Conservation (phyloP, 306 rosid genomes). For the Ceratonia siliqua region DNA sequence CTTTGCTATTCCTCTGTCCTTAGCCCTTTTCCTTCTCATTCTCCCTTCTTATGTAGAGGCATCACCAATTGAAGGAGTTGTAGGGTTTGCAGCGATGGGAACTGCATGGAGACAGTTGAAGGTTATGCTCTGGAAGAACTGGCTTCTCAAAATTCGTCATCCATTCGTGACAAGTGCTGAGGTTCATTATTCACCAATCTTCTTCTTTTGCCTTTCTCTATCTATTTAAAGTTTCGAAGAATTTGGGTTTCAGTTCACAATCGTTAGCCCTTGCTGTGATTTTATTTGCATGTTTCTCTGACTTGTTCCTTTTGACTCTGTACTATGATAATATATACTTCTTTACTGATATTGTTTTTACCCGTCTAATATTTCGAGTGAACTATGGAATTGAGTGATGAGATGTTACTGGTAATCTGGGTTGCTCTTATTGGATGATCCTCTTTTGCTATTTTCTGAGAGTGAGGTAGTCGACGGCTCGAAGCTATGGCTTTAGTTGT, state of each 20-base stretch:
- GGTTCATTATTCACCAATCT: conserved; percentile 44
- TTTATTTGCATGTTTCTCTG: neutral
- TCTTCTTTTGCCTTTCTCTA: neutral
- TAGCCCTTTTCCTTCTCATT: conserved; percentile 2
- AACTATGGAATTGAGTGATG: neutral
- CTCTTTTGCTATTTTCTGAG: neutral
- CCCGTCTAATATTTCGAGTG: conserved; percentile 13
- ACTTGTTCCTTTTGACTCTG: neutral
- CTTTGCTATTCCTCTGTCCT: neutral
- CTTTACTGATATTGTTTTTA: neutral
- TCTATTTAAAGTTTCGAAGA: neutral
- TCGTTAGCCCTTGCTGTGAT: neutral
- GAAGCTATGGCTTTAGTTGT: neutral
- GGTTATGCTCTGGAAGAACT: conserved; percentile 90
- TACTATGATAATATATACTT: conserved; percentile 19
- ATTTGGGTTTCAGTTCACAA: neutral
- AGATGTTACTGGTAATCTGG: neutral
- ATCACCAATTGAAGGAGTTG: neutral
- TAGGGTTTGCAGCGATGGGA: conserved; percentile 65
- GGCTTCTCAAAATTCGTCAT: conserved; percentile 95
- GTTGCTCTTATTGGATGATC: neutral
- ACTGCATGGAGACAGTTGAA: conserved; percentile 73
- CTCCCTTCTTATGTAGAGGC: conserved; percentile 18
- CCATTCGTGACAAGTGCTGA: conserved; percentile 80
- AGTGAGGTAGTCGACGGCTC: neutral